Evolutionary conservation across 202 grass and related monocot species (phyloP), one percentile per base, ranked within the genome.

Genomic region (Bolboschoenoplectus hybrid): DNA sequence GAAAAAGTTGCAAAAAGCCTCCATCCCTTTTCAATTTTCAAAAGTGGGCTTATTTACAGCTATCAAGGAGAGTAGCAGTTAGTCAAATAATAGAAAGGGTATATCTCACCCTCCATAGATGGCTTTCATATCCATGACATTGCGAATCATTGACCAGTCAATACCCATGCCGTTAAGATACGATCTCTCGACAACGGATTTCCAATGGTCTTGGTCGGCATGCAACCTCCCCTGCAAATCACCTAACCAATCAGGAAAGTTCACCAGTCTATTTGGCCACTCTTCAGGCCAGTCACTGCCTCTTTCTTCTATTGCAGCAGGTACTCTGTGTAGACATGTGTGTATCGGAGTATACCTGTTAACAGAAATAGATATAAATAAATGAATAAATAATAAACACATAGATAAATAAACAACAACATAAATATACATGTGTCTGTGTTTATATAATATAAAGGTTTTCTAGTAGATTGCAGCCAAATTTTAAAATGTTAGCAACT

Each of bases 221-320:
- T 82, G 76, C 74, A 95, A 85, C 62, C 83, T 91, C 86, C 87
- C 89, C 44, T 94, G 87, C 65, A 86, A 89, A 65, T 94, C 91
- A 32, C 87, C 90, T 53, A 98, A 91, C 96, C 96, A 98, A 12
- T 98, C 96, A 58, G 93, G 90, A 83, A 86, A 94, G 65, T 80
- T 87, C 44, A 89, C 90, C 4, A 98, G 85, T 89, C 96, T 95
- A 88, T 92, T 98, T 47, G 93, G 93, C 96, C 96, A 98, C 13
- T 98, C 93, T 72, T 92, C 91, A 72, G 96, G 96, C 96, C 96
- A 98, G 34, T 94, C 93, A 81, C 90, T 95, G 32, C 93, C 96
- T 84, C 91, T 89, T 89, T 94, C 90, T 89, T 98, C 96, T 26
- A 96, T 96, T 83, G 90, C 87, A 71, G 88, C 87, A 76, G 96